A percentile compares a stretch with the other conserved stretches of the same genome.
phyloP scores from a whole-genome alignment of 2,329 filamentous ascomycete genomes.

The Bertia moriformis region DNA sequence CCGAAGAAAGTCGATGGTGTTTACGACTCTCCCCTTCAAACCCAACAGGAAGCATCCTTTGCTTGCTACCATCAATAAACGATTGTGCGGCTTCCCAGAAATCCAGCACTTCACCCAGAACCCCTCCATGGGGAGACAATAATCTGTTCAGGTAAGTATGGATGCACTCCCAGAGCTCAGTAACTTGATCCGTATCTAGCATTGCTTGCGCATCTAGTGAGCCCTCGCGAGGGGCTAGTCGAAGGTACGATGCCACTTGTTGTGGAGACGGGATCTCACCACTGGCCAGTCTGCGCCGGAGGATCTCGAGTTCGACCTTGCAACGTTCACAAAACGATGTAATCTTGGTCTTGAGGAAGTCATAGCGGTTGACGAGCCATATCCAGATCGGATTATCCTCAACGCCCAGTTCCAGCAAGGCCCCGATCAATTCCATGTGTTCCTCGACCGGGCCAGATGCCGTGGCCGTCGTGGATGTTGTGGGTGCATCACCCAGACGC shows the following conservation, averaged over 20 bases:
- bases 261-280: constrained; percentile 39
- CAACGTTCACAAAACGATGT: constrained; percentile 49
- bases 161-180: constrained; percentile 58
- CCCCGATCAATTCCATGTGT: constrained; percentile 55
- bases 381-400: constrained; percentile 65
- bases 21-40: constrained; percentile 48
- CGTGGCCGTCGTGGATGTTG: constrained; percentile 20
- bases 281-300: constrained; percentile 45
- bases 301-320: constrained; percentile 54
- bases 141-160: constrained; percentile 44
- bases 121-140: constrained; percentile 38
- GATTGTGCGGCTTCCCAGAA: constrained; percentile 59
- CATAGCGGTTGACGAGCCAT: constrained; percentile 55
- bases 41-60: constrained; percentile 46
- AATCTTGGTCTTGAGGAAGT: constrained; percentile 53
- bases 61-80: constrained; percentile 55
- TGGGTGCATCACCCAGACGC: constrained; percentile 37
- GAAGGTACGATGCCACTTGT: constrained; percentile 43
- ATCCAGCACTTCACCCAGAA: constrained; percentile 54
- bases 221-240: constrained; percentile 28
- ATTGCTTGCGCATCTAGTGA: constrained; percentile 31
- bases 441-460: constrained; percentile 24
- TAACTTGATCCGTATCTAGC: constrained; percentile 44
- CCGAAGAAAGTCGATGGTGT: constrained; percentile 47
- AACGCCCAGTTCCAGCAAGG: constrained; percentile 56